phyloP scores from a whole-genome alignment of 805 yeast species.

The Naumovozyma dairenensis region DNA sequence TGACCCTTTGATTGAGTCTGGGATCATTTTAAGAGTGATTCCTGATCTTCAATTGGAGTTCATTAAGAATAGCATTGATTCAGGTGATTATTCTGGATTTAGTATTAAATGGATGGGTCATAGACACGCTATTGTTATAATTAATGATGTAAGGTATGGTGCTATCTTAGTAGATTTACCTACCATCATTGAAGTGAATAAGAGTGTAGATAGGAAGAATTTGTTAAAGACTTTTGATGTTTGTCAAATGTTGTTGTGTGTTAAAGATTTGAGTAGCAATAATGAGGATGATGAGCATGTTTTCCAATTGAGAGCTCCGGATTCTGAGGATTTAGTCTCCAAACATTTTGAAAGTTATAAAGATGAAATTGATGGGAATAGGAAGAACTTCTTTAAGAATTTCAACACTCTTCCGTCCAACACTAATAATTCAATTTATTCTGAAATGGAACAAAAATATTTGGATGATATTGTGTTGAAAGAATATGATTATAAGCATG shows the following conservation, averaged over 20 bases:
- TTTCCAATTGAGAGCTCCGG: slow-evolving; percentile 32
- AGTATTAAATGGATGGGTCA: slow-evolving; percentile 76
- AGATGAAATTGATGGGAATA: slow-evolving; percentile 22
- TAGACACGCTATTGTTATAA: slow-evolving; percentile 63
- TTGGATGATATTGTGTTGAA: slow-evolving; percentile 18
- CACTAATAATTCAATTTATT: slow-evolving; percentile 21
- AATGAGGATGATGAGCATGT: too few species aligned
- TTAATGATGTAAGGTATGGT: slow-evolving; percentile 63
- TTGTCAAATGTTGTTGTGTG: slow-evolving; percentile 73
- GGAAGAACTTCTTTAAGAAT: slow-evolving; percentile 17
- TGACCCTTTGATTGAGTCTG: slow-evolving; percentile 87
- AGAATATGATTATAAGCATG: slow-evolving; percentile 48
- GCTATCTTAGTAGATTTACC: slow-evolving; percentile 87
- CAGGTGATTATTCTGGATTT: slow-evolving; percentile 64
- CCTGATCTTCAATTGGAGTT: slow-evolving; percentile 44
- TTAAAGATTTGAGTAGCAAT: slow-evolving; percentile 41
- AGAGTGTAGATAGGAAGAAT: slow-evolving; percentile 77
- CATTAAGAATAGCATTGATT: slow-evolving; percentile 65
- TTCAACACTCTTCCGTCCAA: too few species aligned
- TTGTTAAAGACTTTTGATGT: slow-evolving; percentile 80
- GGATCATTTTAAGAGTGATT: slow-evolving; percentile 66
- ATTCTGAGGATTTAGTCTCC: slow-evolving; percentile 33
- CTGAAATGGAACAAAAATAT: slow-evolving; percentile 21
- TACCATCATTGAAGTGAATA: slow-evolving; percentile 75
- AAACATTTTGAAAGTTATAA: slow-evolving; percentile 23